Percentiles rank a stretch among this genome's conserved stretches.
Evolutionary conservation across 2,329 filamentous ascomycete species (phyloP).

Genomic region (Diaporthe batatas): DNA sequence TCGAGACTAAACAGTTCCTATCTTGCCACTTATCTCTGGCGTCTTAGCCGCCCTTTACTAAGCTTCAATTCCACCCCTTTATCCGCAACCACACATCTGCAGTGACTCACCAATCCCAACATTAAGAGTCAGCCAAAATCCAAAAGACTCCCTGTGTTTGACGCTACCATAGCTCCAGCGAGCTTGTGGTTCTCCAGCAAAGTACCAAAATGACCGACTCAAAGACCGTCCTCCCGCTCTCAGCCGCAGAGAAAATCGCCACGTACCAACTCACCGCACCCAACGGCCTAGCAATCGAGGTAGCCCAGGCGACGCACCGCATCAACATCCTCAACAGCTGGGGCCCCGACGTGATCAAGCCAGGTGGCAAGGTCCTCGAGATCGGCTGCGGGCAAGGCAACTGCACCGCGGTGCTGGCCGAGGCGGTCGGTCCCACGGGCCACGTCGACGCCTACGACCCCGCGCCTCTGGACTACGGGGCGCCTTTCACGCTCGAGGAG

Average conservation of each 20-base stretch:
- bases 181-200: too few species aligned
- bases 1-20: background rate
- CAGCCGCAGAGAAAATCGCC: constrained; percentile 29
- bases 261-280: constrained; percentile 29
- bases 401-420: constrained; percentile 66
- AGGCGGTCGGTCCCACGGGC: constrained; percentile 59
- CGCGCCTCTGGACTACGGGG: constrained; percentile 62
- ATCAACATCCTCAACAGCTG: constrained; percentile 53
- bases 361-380: constrained; percentile 63
- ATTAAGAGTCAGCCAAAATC: too few species aligned
- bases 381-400: constrained; percentile 73
- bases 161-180: background rate
- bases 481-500: constrained; percentile 63
- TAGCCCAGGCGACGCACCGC: constrained; percentile 51
- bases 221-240: background rate
- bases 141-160: too few species aligned
- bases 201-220: background rate
- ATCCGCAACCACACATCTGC: too few species aligned
- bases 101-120: background rate
- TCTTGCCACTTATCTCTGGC: background rate
- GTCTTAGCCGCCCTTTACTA: background rate
- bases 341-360: constrained; percentile 47
- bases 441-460: constrained; percentile 67
- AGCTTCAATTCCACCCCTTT: background rate
- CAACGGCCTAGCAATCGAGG: constrained; percentile 24